Evolutionary conservation across 768 basidiomycete genomes (phyloP), one percentile per base, ranked within the genome.

Genomic region (Boletales sp.): DNA sequence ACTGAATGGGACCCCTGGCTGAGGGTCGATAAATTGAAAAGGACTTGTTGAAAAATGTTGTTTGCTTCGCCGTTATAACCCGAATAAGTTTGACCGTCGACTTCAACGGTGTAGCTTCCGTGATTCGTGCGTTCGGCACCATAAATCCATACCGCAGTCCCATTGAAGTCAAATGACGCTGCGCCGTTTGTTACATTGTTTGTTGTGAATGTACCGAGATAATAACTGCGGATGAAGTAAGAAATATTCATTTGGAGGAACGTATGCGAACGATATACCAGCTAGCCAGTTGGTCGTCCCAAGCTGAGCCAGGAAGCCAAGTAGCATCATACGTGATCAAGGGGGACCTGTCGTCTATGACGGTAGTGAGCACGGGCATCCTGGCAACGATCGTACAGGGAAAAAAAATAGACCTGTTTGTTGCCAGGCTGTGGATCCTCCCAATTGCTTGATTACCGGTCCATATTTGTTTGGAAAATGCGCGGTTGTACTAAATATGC

Each of bases 41-140:
- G 21, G 21, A 21, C 21, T 21, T 11, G 33, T 65, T 66, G 57
- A 74, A 80, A 17, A 82, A 62, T 21, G 21, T 21, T 21, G 21
- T 21, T 21, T 21, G 21, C 21, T 21, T 51, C 39, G 9, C 76
- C 78, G 48, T 68, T 67, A n/a, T 54, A 45, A 21, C 53, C 42
- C 13, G 64, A 48, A 40, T 61, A 72, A 30, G 49, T 51, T 10
- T 42, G 55, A 25, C 64, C 49, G 61, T 82, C 79, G 2, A 81
- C 59, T 31, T 64, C 59, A 38, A 81, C 69, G 31, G 66, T 64
- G 55, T 72, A 82, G 9, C 47, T 56, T 0, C 80, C 78, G 55
- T 80, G 76, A 46, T 78, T 78, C 7, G 48, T 34, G 21, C 79
- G 70, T 45, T 76, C 75, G 2, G 78, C 73, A 8, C 81, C 81